Percentiles rank a stretch among this genome's conserved stretches.
These are phyloP conservation scores for Sporobolomyces phaffii DNA, from an alignment of 768 basidiomycete species.

Conservation along the genomic window DNA sequence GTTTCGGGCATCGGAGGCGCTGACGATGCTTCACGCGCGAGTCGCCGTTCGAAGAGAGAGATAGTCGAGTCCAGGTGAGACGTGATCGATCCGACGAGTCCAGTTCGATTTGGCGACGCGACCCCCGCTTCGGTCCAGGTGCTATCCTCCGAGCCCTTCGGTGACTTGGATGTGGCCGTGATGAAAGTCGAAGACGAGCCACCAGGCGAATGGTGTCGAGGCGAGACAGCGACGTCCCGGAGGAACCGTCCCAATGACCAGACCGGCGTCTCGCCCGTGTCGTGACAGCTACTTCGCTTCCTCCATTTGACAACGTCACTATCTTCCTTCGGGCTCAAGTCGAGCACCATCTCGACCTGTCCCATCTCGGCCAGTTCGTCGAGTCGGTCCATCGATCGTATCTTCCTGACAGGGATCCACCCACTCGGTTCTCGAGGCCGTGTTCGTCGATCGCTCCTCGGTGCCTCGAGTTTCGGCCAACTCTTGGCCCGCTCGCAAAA, in stretches of 20 bases:
- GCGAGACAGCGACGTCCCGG: neutral
- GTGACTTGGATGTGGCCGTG: no score
- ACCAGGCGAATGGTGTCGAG: no score
- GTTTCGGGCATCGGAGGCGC: neutral
- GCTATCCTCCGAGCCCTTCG: no score
- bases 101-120: no score
- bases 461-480: neutral
- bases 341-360: conserved; percentile 1
- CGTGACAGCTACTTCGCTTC: no score
- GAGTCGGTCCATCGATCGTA: neutral
- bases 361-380: neutral
- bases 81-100: neutral
- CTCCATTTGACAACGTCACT: neutral
- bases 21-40: neutral
- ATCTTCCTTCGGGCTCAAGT: neutral
- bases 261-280: neutral
- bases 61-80: neutral
- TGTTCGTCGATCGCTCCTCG: no score
- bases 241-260: neutral
- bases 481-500: neutral
- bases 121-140: no score
- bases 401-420: neutral
- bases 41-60: neutral
- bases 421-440: no score
- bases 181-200: no score